Percentiles rank a stretch among this genome's conserved stretches.
phyloP scores from a whole-genome alignment of 2,329 filamentous ascomycete genomes.

The Ceratocystis variospora region DNA sequence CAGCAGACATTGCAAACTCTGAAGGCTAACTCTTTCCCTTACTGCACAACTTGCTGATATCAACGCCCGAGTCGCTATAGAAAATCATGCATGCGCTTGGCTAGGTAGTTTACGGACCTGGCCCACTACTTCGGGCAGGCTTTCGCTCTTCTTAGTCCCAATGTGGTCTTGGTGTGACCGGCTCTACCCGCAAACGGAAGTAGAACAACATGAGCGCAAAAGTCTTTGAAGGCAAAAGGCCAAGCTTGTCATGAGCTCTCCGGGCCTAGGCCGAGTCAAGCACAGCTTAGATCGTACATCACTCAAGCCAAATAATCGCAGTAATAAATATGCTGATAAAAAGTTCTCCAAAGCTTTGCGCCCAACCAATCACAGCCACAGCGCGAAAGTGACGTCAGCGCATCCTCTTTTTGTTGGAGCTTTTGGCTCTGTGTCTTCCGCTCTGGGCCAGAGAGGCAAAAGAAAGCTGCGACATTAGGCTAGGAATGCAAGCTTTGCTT shows the following conservation, averaged over 20 bases:
- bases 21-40: background rate
- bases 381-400: constrained; percentile 1
- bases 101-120: background rate
- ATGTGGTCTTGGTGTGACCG: background rate
- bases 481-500: background rate
- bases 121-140: background rate
- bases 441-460: constrained; percentile 8
- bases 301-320: background rate
- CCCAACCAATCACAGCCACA: constrained; percentile 14
- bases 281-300: background rate
- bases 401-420: constrained; percentile 1
- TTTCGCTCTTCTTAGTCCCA: background rate
- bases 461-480: background rate
- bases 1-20: background rate
- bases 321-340: background rate
- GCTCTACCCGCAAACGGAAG: background rate
- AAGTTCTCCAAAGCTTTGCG: constrained; percentile 2
- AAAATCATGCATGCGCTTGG: background rate
- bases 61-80: background rate
- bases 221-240: background rate
- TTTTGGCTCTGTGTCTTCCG: background rate
- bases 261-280: background rate
- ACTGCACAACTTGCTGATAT: background rate
- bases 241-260: background rate
- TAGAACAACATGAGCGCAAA: background rate